Percentiles rank a stretch among this genome's conserved stretches.
Evolutionary conservation across 176 grass and related monocot species (phyloP).

Genomic region (Lolium perenne): DNA sequence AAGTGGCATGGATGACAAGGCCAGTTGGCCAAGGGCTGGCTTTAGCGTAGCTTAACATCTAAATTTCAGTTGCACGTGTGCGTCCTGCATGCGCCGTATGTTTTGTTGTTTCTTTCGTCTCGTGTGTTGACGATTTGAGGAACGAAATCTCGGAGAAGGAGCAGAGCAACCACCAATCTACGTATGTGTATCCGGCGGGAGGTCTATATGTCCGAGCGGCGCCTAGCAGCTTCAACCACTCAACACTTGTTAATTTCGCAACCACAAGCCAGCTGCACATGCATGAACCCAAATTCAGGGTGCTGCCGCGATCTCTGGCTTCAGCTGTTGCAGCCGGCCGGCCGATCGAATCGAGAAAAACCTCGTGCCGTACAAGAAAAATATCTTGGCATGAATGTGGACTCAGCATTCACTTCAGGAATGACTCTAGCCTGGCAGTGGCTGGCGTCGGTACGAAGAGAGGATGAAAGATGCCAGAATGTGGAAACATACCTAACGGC

Average conservation of each 20-base stretch:
- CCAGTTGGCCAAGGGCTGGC: constrained; percentile 30
- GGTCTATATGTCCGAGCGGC: neutral
- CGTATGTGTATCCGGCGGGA: neutral
- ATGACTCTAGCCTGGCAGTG: too few relatives aligned
- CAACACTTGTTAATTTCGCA: neutral
- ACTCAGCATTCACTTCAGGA: too few relatives aligned
- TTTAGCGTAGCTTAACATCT: constrained; percentile 1
- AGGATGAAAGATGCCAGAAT: too few relatives aligned
- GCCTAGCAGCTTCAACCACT: constrained; percentile 6
- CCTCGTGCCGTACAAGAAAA: neutral
- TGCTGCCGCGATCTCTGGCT: neutral
- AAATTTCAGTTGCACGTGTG: constrained; percentile 38
- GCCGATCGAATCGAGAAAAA: neutral
- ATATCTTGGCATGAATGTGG: neutral
- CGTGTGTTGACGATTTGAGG: neutral
- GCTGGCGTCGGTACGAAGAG: too few relatives aligned
- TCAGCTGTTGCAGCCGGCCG: neutral
- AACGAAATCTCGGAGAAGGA: constrained; percentile 18
- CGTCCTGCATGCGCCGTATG: neutral
- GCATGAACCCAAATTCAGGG: neutral
- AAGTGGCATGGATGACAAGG: constrained; percentile 23
- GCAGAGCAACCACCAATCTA: neutral
- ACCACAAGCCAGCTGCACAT: neutral
- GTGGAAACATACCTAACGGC: too few relatives aligned
- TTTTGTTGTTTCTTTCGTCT: neutral